Evolutionary conservation across 2,329 filamentous ascomycete species (phyloP).

Genomic region (Hansfordia pulvinata): DNA sequence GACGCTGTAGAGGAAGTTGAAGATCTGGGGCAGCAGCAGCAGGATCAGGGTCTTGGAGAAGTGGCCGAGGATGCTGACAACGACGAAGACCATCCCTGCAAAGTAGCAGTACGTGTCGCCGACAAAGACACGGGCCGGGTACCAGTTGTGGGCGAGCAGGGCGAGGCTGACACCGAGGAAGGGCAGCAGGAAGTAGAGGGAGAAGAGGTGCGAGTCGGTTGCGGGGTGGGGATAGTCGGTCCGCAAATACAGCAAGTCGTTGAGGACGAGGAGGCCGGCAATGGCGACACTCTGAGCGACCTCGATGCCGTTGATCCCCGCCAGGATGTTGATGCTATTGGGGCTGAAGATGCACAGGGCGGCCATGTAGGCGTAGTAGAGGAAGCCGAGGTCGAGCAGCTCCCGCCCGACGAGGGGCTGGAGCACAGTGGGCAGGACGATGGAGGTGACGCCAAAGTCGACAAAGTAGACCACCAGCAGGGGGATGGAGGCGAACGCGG

Average conservation of each 20-base stretch:
- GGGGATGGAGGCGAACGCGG: slow-evolving; percentile 82
- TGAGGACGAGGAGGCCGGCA: slow-evolving; percentile 67
- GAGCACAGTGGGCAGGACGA: slow-evolving; percentile 79
- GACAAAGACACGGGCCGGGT: slow-evolving; percentile 86
- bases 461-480: slow-evolving; percentile 96
- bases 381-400: slow-evolving; percentile 65
- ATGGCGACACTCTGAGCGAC: slow-evolving; percentile 90
- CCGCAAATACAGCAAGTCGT: slow-evolving; percentile 79
- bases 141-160: slow-evolving; percentile 87
- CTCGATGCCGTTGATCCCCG: slow-evolving; percentile 97
- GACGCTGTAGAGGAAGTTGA: slow-evolving; percentile 90
- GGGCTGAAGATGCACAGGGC: slow-evolving; percentile 93
- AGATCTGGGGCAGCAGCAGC: slow-evolving; percentile 82
- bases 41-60: slow-evolving; percentile 95
- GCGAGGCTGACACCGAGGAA: slow-evolving; percentile 88
- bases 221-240: slow-evolving; percentile 81
- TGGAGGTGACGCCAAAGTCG: slow-evolving; percentile 92
- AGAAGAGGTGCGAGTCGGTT: slow-evolving; percentile 91
- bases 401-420: slow-evolving; percentile 67
- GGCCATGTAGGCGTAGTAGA: slow-evolving; percentile 97
- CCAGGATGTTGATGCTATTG: slow-evolving; percentile 99
- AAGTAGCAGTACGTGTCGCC: slow-evolving; percentile 99
- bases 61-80: slow-evolving; percentile 91
- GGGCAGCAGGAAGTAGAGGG: slow-evolving; percentile 83
- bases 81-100: slow-evolving; percentile 96